A percentile compares a stretch with the other conserved stretches of the same genome.
phyloP scores from a whole-genome alignment of 306 rosid genomes.

The Vigna angularis region DNA sequence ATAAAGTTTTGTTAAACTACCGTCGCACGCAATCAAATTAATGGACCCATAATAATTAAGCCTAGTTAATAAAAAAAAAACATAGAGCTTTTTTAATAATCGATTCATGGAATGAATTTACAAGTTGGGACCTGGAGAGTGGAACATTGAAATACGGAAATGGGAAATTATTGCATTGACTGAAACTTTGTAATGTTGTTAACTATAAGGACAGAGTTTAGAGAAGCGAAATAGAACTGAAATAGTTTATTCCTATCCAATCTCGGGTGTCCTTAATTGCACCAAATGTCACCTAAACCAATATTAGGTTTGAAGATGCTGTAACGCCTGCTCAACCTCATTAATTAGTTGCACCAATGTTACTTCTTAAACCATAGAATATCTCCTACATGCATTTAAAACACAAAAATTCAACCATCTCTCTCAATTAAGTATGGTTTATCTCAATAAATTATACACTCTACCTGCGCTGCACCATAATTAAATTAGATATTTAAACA shows the following conservation, averaged over 20 bases:
- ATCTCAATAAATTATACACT: background rate
- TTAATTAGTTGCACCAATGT: conserved; percentile 41
- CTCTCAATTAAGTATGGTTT: background rate
- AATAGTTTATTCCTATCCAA: background rate
- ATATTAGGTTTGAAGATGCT: conserved; percentile 43
- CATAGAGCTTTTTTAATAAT: background rate
- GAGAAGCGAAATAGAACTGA: background rate
- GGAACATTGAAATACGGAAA: background rate
- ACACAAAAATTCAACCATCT: background rate
- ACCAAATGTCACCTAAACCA: conserved; percentile 46
- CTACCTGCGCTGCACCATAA: no score
- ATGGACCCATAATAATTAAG: background rate
- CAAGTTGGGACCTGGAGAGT: no score
- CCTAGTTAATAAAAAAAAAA: background rate
- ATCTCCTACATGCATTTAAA: background rate
- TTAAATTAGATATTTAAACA: no score
- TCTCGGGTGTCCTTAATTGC: background rate
- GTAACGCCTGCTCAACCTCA: background rate
- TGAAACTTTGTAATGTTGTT: background rate
- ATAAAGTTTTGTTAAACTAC: background rate
- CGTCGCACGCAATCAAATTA: background rate
- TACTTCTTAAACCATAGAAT: background rate
- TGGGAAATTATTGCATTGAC: background rate
- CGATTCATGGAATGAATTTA: background rate
- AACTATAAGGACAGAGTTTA: background rate